A percentile compares a stretch with the other conserved stretches of the same genome.
These are phyloP conservation scores for Phytophthora lateralis DNA, from an alignment of 352 stramenopile species.

Conservation along the genomic window DNA sequence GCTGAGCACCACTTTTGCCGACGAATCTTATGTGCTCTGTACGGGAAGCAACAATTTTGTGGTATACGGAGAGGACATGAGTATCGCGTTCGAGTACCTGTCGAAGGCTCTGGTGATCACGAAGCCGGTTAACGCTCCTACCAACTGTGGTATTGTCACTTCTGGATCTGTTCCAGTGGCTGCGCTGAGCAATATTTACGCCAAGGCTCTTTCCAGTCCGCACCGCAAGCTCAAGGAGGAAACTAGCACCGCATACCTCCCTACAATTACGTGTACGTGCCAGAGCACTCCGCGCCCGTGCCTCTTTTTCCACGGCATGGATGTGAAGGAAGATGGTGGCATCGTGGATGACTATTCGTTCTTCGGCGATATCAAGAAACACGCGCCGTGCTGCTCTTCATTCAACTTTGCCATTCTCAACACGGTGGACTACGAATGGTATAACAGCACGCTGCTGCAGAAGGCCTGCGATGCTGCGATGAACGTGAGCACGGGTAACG, in stretches of 20 bases:
- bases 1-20: slow-evolving; percentile 36
- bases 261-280: slow-evolving; percentile 39
- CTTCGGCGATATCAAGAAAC: slow-evolving; percentile 51
- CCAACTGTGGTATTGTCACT: slow-evolving; percentile 15
- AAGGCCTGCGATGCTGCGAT: slow-evolving; percentile 44
- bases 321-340: slow-evolving; percentile 31
- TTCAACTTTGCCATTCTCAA: slow-evolving; percentile 53
- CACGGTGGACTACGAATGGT: slow-evolving; percentile 57
- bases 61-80: slow-evolving; percentile 44
- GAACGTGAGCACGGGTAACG: slow-evolving; percentile 25
- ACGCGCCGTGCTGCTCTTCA: slow-evolving; percentile 58
- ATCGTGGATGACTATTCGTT: slow-evolving; percentile 42
- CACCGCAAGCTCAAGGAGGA: slow-evolving; percentile 25
- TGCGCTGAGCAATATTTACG: slow-evolving; percentile 32
- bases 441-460: slow-evolving; percentile 46
- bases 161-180: neutral
- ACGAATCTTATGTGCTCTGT: slow-evolving; percentile 49
- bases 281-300: slow-evolving; percentile 43
- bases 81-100: slow-evolving; percentile 33
- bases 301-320: slow-evolving; percentile 62
- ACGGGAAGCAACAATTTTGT: slow-evolving; percentile 31
- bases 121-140: slow-evolving; percentile 26
- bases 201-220: slow-evolving; percentile 11
- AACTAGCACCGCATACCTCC: slow-evolving; percentile 22
- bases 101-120: slow-evolving; percentile 23